Conservation (phyloP, 805 yeast genomes). For the Priceomyces carsonii region DNA sequence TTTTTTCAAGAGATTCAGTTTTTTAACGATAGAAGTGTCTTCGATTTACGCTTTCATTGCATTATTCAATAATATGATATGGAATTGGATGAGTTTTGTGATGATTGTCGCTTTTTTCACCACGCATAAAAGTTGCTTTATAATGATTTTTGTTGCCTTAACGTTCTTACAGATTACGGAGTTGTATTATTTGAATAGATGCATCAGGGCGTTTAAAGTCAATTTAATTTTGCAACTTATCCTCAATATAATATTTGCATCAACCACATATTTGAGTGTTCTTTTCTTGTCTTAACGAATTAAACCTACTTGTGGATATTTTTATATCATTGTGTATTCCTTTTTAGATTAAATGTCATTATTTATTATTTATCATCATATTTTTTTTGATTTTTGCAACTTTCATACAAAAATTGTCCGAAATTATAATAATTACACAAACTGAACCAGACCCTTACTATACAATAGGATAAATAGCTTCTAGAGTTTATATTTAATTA, state of each 20-base stretch:
- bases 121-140: neutral
- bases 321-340: neutral
- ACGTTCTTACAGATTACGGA: neutral
- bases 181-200: constrained; percentile 1
- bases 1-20: constrained; percentile 4
- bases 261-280: constrained; percentile 1
- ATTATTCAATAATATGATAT: neutral
- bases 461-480: too few relatives aligned
- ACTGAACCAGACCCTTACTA: too few relatives aligned
- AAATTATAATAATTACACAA: too few relatives aligned
- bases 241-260: neutral
- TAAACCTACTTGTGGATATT: neutral
- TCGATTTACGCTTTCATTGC: neutral
- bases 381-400: constrained; percentile 2
- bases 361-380: too few relatives aligned
- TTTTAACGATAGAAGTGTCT: constrained; percentile 1
- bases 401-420: neutral
- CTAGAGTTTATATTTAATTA: neutral
- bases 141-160: too few relatives aligned
- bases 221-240: constrained; percentile 3
- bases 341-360: neutral
- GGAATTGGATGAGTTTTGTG: constrained; percentile 4
- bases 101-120: constrained; percentile 1
- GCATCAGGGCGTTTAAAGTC: neutral
- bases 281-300: too few relatives aligned